phyloP scores from a whole-genome alignment of 2,329 filamentous ascomycete species.

The Fusarium sp. region DNA sequence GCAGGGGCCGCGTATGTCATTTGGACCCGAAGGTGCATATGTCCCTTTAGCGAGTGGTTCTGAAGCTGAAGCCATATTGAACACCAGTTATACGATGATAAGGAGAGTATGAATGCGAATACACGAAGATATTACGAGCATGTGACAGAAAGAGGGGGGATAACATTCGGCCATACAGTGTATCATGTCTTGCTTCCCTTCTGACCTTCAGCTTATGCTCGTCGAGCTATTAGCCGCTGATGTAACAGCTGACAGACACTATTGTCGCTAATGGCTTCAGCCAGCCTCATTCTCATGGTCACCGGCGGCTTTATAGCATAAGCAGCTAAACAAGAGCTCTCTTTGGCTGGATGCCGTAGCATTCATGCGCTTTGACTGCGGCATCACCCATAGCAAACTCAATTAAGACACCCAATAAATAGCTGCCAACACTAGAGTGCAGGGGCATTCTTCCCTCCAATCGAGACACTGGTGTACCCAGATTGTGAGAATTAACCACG shows the following conservation, averaged over 20 bases:
- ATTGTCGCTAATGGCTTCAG: slow-evolving; percentile 6
- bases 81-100: neutral
- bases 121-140: neutral
- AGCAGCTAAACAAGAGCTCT: neutral
- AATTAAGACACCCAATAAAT: neutral
- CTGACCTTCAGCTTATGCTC: neutral
- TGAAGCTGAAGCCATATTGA: slow-evolving; percentile 14
- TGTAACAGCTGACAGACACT: neutral
- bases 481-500: neutral
- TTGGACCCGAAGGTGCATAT: slow-evolving; percentile 27
- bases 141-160: neutral
- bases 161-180: neutral
- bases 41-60: slow-evolving; percentile 22
- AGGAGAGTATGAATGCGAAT: neutral
- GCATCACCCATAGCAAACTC: neutral
- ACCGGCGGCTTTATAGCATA: neutral
- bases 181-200: neutral
- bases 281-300: neutral
- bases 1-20: slow-evolving; percentile 34
- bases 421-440: neutral
- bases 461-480: neutral
- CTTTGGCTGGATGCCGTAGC: neutral
- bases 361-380: slow-evolving; percentile 3
- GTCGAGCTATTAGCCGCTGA: neutral
- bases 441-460: too few relatives aligned